phyloP scores from a whole-genome alignment of 2,329 filamentous ascomycete genomes.

The Pseudocercospora vitis region DNA sequence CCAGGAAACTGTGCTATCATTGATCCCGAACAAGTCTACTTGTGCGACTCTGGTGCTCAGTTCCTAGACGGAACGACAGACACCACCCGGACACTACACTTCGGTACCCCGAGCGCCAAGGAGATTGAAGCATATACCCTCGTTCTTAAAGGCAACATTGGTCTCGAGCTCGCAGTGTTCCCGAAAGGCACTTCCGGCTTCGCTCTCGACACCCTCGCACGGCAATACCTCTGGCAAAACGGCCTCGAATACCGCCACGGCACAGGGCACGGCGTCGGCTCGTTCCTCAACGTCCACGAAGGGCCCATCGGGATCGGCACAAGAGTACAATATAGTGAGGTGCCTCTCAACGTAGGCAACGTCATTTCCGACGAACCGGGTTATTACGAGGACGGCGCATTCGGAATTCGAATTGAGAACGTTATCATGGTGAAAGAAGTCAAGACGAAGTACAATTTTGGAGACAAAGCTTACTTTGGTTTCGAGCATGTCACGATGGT shows the following conservation, averaged over 20 bases:
- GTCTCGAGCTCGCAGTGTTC: slow-evolving; percentile 80
- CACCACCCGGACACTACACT: slow-evolving; percentile 90
- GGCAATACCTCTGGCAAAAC: slow-evolving; percentile 89
- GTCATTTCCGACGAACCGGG: slow-evolving; percentile 94
- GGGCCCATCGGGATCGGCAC: slow-evolving; percentile 96
- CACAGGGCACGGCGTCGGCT: slow-evolving; percentile 93
- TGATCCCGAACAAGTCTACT: slow-evolving; percentile 81
- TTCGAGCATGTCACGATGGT: slow-evolving; percentile 99
- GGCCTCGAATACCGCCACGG: slow-evolving; percentile 95
- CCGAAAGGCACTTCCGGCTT: slow-evolving; percentile 95
- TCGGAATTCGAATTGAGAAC: slow-evolving; percentile 96
- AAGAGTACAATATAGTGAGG: slow-evolving; percentile 85
- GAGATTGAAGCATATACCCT: slow-evolving; percentile 90
- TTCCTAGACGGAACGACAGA: slow-evolving; percentile 95
- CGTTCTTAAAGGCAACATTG: slow-evolving; percentile 90
- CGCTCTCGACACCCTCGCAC: slow-evolving; percentile 81
- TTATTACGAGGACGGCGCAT: slow-evolving; percentile 93
- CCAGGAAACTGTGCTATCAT: slow-evolving; percentile 77
- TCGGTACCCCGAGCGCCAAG: slow-evolving; percentile 76
- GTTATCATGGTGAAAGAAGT: slow-evolving; percentile 86
- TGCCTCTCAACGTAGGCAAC: slow-evolving; percentile 85
- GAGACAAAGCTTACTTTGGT: slow-evolving; percentile 88
- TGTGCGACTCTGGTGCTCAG: slow-evolving; percentile 97
- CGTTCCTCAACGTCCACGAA: slow-evolving; percentile 94
- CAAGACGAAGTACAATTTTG: slow-evolving; percentile 83